Conservation (phyloP, 73 alveolate species). For the Tetrahymena borealis region DNA sequence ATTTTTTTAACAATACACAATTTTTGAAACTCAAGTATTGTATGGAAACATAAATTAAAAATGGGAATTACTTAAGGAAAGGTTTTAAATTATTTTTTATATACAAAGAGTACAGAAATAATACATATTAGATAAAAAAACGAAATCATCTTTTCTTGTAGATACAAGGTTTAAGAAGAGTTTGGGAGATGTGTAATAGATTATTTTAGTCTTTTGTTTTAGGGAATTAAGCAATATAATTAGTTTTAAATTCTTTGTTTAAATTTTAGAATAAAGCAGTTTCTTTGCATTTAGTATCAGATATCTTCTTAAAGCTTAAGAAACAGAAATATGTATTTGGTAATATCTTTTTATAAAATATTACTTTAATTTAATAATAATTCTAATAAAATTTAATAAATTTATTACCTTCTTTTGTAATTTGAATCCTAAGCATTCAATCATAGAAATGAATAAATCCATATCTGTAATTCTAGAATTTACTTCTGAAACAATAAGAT, state of each 20-base stretch:
- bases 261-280: neutral
- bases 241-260: neutral
- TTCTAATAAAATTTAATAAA: neutral
- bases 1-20: too few relatives aligned
- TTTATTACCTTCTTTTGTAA: constrained; percentile 4
- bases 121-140: too few relatives aligned
- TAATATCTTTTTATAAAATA: neutral
- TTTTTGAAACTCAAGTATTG: too few relatives aligned
- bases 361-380: constrained; percentile 1
- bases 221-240: neutral
- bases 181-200: neutral
- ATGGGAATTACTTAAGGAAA: too few relatives aligned
- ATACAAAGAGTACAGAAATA: too few relatives aligned
- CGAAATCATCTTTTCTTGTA: neutral
- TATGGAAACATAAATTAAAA: too few relatives aligned
- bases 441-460: constrained; percentile 24
- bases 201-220: neutral
- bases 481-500: constrained; percentile 81
- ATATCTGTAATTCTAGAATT: constrained; percentile 53
- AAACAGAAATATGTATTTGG: neutral
- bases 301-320: neutral
- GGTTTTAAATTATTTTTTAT: too few relatives aligned
- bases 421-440: constrained; percentile 25
- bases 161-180: neutral
- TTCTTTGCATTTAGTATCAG: neutral